Conservation (phyloP, 805 yeast species). For the Saturnispora gosingensis region DNA sequence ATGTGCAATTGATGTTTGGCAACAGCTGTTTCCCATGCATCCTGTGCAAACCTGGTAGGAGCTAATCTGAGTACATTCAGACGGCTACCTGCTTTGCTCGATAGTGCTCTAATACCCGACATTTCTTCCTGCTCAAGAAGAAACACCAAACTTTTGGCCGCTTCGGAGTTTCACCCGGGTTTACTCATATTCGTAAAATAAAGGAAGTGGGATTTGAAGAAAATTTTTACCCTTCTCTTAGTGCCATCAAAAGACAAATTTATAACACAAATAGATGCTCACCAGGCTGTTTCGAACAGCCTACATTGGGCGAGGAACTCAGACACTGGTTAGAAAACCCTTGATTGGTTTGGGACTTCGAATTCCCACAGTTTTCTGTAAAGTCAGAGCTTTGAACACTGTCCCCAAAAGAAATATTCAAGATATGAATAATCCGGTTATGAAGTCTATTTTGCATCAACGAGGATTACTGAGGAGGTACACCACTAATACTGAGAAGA, state of each 20-base stretch:
- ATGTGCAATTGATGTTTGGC: conserved; percentile 33
- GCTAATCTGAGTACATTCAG: conserved; percentile 65
- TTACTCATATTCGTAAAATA: background rate
- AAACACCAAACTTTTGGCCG: background rate
- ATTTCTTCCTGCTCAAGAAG: background rate
- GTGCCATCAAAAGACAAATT: background rate
- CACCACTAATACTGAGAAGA: background rate
- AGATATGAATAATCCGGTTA: background rate
- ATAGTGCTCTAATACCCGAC: background rate
- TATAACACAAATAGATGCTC: background rate
- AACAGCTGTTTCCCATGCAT: conserved; percentile 46
- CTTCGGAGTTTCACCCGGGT: background rate
- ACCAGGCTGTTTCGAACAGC: background rate
- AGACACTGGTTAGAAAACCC: background rate
- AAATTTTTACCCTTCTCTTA: background rate
- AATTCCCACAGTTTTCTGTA: background rate
- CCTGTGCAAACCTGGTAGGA: conserved; percentile 45
- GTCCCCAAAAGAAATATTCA: background rate
- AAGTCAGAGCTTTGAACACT: background rate
- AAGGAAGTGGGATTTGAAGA: background rate
- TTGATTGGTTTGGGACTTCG: background rate
- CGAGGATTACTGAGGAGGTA: background rate
- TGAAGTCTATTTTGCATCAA: background rate
- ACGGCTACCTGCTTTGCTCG: background rate
- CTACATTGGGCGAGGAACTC: background rate